These are phyloP conservation scores for Fusarium fujikuroi DNA, from an alignment of 2,329 filamentous ascomycete species.

Conservation along the genomic window DNA sequence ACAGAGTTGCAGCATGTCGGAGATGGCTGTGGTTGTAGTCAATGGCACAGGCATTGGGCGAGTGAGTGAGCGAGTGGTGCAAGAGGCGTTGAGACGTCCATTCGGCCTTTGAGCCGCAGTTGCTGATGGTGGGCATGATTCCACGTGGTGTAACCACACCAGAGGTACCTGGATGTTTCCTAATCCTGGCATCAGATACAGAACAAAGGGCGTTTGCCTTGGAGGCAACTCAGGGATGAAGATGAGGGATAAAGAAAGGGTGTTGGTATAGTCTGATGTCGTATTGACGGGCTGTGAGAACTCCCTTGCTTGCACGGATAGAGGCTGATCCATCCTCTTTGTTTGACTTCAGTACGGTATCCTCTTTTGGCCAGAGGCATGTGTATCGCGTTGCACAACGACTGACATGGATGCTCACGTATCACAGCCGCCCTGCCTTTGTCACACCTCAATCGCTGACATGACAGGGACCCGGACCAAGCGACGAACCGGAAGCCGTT, in stretches of 20 bases:
- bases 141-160: constrained; percentile 45
- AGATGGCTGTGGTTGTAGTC: constrained; percentile 25
- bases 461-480: constrained; percentile 30
- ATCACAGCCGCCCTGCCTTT: constrained; percentile 31
- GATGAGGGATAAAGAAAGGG: constrained; percentile 9
- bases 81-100: constrained; percentile 28
- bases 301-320: constrained; percentile 1
- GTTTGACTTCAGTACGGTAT: constrained; percentile 3
- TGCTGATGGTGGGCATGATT: constrained; percentile 29
- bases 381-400: constrained; percentile 27
- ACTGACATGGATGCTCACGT: constrained; percentile 16
- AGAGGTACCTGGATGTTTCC: constrained; percentile 7
- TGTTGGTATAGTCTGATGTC: constrained; percentile 10
- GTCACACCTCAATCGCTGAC: constrained; percentile 18
- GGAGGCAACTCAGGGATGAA: constrained; percentile 1
- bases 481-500: constrained; percentile 22
- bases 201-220: constrained; percentile 1
- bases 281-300: constrained; percentile 9
- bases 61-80: background rate
- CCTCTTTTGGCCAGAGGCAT: constrained; percentile 17
- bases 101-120: constrained; percentile 38
- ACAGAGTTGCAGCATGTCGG: constrained; percentile 2
- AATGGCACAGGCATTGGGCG: background rate
- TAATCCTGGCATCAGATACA: constrained; percentile 12
- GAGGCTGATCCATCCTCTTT: constrained; percentile 14